Evolutionary conservation across 2,329 filamentous ascomycete genomes (phyloP), one percentile per base, ranked within the genome.

Genomic region (Aphanoascus verrucosus): DNA sequence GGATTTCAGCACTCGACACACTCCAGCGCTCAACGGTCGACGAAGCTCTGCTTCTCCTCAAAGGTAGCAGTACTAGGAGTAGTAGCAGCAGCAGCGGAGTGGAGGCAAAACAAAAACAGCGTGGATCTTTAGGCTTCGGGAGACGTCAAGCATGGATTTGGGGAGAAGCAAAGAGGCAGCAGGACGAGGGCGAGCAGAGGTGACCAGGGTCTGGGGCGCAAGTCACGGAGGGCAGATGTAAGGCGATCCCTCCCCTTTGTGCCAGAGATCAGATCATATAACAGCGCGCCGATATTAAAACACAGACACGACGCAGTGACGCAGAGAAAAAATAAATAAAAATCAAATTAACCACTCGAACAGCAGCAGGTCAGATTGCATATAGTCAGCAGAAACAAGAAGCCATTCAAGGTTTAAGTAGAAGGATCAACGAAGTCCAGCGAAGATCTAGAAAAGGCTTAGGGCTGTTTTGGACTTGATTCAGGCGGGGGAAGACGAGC

Each of bases 341-440:
- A 42, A 28, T 28, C 23, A 28, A 28, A 28, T 28, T 7, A 28
- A 28, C 23, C 23, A 28, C 23, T 28, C 23, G 23, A 28, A 28
- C 23, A 28, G 23, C 23, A 28, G 48, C 28, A 50, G 34, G 7
- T 15, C 15, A 8, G 11, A 17, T 45, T 31, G 42, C 37, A 52
- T 52, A 41, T 45, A 52, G 23, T 28, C 23, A 46, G 44, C 35
- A 47, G 51, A 53, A 47, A 53, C 51, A 52, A 51, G 49, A 52
- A 37, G 49, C 34, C 42, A 11, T 14, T 32, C 51, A 47, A 48
- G 51, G 44, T 53, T 53, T 48, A 52, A 52, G 51, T 53, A 54
- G 50, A 57, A 51, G 55, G 55, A 57, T 57, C 55, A 57, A 59
- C 57, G 58, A 56, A 56, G 53, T 47, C 49, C 40, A 54, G 52